These are phyloP conservation scores for Xylariaceae sp. DNA, from an alignment of 2,329 filamentous ascomycete genomes.

Conservation along the genomic window DNA sequence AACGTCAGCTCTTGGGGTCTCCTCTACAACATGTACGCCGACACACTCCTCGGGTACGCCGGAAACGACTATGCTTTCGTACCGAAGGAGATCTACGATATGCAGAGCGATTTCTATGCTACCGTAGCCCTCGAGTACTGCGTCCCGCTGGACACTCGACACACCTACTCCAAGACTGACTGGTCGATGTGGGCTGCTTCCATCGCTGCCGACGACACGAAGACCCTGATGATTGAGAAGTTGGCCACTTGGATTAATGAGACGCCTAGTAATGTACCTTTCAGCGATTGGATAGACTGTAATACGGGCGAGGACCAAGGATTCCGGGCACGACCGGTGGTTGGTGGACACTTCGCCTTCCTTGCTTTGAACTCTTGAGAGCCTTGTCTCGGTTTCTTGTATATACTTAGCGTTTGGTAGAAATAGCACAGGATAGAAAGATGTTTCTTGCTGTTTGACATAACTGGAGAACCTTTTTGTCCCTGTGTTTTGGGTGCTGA, in stretches of 20 bases:
- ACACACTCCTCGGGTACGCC: conserved; percentile 63
- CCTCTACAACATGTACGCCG: conserved; percentile 80
- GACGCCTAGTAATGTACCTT: conserved; percentile 64
- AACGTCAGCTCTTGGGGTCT: conserved; percentile 50
- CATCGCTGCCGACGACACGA: conserved; percentile 58
- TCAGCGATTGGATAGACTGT: conserved; percentile 76
- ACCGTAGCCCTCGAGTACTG: conserved; percentile 70
- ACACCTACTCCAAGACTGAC: conserved; percentile 80
- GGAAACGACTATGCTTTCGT: conserved; percentile 58
- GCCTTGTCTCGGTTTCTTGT: background rate
- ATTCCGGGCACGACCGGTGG: conserved; percentile 76
- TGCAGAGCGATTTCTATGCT: conserved; percentile 74
- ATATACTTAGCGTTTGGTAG: too few relatives aligned
- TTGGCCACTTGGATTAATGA: conserved; percentile 72
- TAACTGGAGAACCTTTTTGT: too few relatives aligned
- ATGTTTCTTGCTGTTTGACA: too few relatives aligned
- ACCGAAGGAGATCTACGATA: conserved; percentile 68
- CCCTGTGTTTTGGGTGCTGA: too few relatives aligned
- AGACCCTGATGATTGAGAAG: conserved; percentile 61
- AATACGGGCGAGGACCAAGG: conserved; percentile 60
- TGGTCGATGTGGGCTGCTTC: conserved; percentile 87
- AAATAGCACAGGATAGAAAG: too few relatives aligned
- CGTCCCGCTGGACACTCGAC: conserved; percentile 76
- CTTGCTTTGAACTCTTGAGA: conserved; percentile 51
- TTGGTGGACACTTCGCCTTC: conserved; percentile 76